A percentile compares a stretch with the other conserved stretches of the same genome.
Evolutionary conservation across 345 rosid species (phyloP).

Genomic region (Pistacia vera): DNA sequence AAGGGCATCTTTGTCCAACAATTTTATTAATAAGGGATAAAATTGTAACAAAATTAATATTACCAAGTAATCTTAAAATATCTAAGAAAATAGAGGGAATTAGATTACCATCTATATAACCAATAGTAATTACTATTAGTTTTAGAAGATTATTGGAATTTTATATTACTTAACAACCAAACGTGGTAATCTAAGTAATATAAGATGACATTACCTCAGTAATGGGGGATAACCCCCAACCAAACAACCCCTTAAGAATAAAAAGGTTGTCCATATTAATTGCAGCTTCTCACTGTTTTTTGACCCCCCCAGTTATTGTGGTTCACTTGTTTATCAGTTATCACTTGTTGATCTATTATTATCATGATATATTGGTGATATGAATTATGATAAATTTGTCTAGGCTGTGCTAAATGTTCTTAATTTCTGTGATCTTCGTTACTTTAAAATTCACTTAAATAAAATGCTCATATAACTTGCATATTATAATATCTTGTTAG

Average conservation of each 20-base stretch:
- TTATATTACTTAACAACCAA: too few relatives aligned
- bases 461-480: neutral
- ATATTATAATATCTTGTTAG: neutral
- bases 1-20: too few relatives aligned
- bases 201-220: too few relatives aligned
- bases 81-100: too few relatives aligned
- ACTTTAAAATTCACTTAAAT: neutral
- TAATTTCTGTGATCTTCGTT: conserved; percentile 1
- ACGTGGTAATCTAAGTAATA: too few relatives aligned
- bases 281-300: neutral
- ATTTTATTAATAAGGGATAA: too few relatives aligned
- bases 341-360: neutral
- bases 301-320: neutral
- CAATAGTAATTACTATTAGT: too few relatives aligned
- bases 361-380: neutral
- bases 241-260: neutral
- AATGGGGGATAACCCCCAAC: too few relatives aligned
- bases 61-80: too few relatives aligned
- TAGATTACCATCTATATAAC: too few relatives aligned
- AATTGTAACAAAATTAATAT: too few relatives aligned
- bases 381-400: neutral
- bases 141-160: too few relatives aligned
- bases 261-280: conserved; percentile 2
- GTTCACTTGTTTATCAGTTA: neutral
- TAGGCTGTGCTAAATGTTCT: neutral